phyloP scores from a whole-genome alignment of 768 basidiomycete species.

The Rhizopogon sp. region DNA sequence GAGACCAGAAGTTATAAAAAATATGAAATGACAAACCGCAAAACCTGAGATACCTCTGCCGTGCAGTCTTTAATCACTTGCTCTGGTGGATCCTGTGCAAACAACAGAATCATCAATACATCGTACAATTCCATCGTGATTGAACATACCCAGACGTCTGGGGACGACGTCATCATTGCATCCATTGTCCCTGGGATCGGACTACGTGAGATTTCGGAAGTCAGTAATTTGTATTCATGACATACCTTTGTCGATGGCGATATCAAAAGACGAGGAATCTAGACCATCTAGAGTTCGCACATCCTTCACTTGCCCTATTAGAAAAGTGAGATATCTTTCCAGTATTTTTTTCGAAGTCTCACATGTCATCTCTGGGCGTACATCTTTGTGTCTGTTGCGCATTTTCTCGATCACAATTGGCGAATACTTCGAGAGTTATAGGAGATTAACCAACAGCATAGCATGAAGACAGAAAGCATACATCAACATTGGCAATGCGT shows the following conservation, averaged over 20 bases:
- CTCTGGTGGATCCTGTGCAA: slow-evolving; percentile 64
- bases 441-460: neutral
- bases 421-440: slow-evolving; percentile 53
- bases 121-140: neutral
- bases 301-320: slow-evolving; percentile 80
- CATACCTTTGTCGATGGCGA: slow-evolving; percentile 79
- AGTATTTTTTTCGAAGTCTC: neutral
- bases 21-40: slow-evolving; percentile 42
- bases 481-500: slow-evolving; percentile 77
- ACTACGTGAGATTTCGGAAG: neutral
- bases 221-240: neutral
- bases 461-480: slow-evolving; percentile 25
- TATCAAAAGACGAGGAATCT: slow-evolving; percentile 57
- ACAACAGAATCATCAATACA: slow-evolving; percentile 1
- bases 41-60: slow-evolving; percentile 70
- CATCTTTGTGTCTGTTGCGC: slow-evolving; percentile 43
- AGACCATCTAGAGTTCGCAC: slow-evolving; percentile 60
- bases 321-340: neutral
- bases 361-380: slow-evolving; percentile 72
- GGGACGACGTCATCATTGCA: slow-evolving; percentile 81
- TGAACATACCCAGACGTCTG: slow-evolving; percentile 70
- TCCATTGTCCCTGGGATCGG: slow-evolving; percentile 67
- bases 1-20: neutral
- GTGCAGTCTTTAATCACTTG: slow-evolving; percentile 67
- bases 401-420: slow-evolving; percentile 70